Base-by-base conservation (phyloP, 2,329 filamentous ascomycete species). In the Coniochaeta sp. region DNA sequence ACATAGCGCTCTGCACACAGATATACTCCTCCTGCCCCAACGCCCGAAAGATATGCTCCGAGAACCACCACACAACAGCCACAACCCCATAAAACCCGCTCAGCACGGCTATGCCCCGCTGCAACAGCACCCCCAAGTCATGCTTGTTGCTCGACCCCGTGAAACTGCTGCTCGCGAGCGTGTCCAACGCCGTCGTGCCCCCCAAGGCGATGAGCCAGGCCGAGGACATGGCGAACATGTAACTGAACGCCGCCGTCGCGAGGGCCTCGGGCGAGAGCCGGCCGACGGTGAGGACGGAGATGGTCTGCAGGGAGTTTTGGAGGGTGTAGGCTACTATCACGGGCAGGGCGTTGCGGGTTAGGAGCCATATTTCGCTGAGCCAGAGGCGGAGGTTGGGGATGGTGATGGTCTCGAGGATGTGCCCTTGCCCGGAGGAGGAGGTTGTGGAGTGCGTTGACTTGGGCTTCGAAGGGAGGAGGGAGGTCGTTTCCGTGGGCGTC, bases 161-260 rank as follows among this genome's bases (percentile, higher is more conserved):
- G 65, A 90, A 95, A 42, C 85, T 86, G 46, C 85, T 89, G 0
- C 88, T 91, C 2, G 88, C 89, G 22, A 95, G 73, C 0, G 90
- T 95, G 65, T 95, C 90, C 40, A 95, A 77, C 0, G 90, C 90
- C 1, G 89, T 95, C 0, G 89, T 91, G 7, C 90, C 90, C 26
- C 90, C 90, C 4, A 95, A 78, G 0, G 85, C 90, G 53, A 95
- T 87, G 32, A 95, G 78, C 89, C 90, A 95, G 0, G 85, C 90
- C 1, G 89, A 90, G 20, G 87, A 84, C 87, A 92, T 91, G 51
- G 90, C 90, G 60, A 95, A 95, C 90, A 95, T 95, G 72, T 94
- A 92, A 2, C 87, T 88, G 62, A 95, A 95, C 0, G 90, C 89
- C 1, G 89, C 86, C 0, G 86, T 88, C 0, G 90, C 88, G 6